Evolutionary conservation across 164 flowering plant genomes (phyloP).

Genomic region (Chimonanthus praecox): DNA sequence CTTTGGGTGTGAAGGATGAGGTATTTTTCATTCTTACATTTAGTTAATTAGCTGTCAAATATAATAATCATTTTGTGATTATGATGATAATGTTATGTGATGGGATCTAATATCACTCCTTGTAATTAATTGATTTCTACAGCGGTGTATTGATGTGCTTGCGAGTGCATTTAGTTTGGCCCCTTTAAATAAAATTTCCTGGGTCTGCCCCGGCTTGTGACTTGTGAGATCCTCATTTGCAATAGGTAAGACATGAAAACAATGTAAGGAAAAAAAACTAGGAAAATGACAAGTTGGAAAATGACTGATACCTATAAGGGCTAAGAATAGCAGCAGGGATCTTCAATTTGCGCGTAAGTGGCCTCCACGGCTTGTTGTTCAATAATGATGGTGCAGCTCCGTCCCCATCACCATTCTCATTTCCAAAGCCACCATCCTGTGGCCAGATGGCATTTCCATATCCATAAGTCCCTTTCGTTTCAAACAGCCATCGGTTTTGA

Average conservation of each 20-base stretch:
- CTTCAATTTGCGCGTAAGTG: conserved; percentile 54
- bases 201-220: too few relatives aligned
- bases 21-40: too few relatives aligned
- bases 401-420: conserved; percentile 20
- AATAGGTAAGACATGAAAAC: not conserved
- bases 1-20: too few relatives aligned
- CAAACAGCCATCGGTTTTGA: conserved; percentile 75
- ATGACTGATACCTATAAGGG: conserved; percentile 58
- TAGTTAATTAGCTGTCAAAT: too few relatives aligned
- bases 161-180: too few relatives aligned
- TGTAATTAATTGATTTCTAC: too few relatives aligned
- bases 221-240: too few relatives aligned
- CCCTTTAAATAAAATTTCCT: too few relatives aligned
- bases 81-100: too few relatives aligned
- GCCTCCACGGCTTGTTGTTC: conserved; percentile 74
- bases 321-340: conserved; percentile 55
- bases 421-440: conserved; percentile 32
- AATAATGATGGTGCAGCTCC: conserved; percentile 24
- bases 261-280: not conserved
- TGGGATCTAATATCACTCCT: too few relatives aligned
- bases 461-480: conserved; percentile 71
- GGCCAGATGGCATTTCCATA: conserved; percentile 75
- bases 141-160: too few relatives aligned
- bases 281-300: not conserved
- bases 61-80: too few relatives aligned